A percentile compares a stretch with the other conserved stretches of the same genome.
Evolutionary conservation across 768 basidiomycete genomes (phyloP).

Genomic region (Guyanaporus albipodus): DNA sequence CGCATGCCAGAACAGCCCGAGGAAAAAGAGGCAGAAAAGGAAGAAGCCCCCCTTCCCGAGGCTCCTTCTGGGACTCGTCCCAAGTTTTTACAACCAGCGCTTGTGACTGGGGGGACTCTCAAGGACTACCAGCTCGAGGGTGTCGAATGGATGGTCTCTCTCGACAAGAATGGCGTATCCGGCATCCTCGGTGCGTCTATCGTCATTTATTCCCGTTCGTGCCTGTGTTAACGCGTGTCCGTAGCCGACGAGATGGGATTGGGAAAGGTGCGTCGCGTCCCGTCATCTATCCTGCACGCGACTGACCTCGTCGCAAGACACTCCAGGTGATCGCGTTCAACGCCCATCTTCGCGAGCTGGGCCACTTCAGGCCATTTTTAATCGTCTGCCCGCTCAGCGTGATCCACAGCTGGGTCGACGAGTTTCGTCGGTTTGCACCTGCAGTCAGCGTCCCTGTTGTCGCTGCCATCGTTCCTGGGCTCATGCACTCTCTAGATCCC

Average conservation of each 20-base stretch:
- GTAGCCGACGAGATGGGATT: constrained; percentile 94
- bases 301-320: constrained; percentile 48
- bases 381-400: constrained; percentile 93
- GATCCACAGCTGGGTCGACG: constrained; percentile 84
- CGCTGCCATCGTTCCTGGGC: not conserved
- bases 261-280: constrained; percentile 55
- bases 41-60: constrained; percentile 11
- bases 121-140: constrained; percentile 93
- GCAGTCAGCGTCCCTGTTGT: constrained; percentile 40
- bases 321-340: constrained; percentile 94
- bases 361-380: constrained; percentile 72
- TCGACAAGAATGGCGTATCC: constrained; percentile 81
- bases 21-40: too few relatives aligned
- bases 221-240: not conserved
- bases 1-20: constrained; percentile 8
- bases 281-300: not conserved
- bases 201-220: constrained; percentile 8
- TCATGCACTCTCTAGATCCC: constrained; percentile 53
- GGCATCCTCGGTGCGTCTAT: constrained; percentile 67
- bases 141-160: constrained; percentile 89
- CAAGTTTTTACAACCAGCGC: constrained; percentile 65
- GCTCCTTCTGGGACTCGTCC: constrained; percentile 13
- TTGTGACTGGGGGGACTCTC: constrained; percentile 81
- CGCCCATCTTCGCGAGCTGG: constrained; percentile 77
- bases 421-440: constrained; percentile 84